phyloP scores from a whole-genome alignment of 2,329 filamentous ascomycete species.

The Aspergillus pseudonomiae region DNA sequence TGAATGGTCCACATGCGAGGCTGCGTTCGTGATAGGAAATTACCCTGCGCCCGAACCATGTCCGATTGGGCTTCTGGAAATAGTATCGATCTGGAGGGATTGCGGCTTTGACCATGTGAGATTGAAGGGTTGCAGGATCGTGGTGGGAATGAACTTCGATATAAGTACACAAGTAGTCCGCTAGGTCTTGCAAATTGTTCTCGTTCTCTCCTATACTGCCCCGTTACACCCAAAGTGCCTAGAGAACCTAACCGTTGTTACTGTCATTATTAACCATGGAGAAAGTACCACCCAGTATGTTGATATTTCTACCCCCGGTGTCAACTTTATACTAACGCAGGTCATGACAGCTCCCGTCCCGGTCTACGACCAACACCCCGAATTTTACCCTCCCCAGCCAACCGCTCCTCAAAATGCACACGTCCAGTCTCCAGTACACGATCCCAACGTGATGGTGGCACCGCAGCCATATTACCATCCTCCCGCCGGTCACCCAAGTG shows the following conservation, averaged over 20 bases:
- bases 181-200: no score
- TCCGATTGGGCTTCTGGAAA: conserved; percentile 1
- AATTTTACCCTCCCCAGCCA: background rate
- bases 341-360: conserved; percentile 4
- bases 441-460: background rate
- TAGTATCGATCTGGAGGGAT: background rate
- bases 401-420: conserved; percentile 5
- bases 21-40: background rate
- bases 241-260: background rate
- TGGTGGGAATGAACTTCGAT: background rate
- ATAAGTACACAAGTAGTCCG: background rate
- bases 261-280: background rate
- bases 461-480: conserved; percentile 6
- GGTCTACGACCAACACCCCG: conserved; percentile 3
- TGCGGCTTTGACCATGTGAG: background rate
- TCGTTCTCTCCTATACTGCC: no score
- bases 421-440: background rate
- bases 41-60: background rate
- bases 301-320: background rate
- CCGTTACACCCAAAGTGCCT: no score
- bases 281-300: conserved; percentile 5
- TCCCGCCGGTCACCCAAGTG: conserved; percentile 18
- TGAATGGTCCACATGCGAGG: background rate
- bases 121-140: background rate
- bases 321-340: background rate